Evolutionary conservation across 805 yeast genomes (phyloP), one percentile per base, ranked within the genome.

Genomic region (Saturnispora ahearnii): DNA sequence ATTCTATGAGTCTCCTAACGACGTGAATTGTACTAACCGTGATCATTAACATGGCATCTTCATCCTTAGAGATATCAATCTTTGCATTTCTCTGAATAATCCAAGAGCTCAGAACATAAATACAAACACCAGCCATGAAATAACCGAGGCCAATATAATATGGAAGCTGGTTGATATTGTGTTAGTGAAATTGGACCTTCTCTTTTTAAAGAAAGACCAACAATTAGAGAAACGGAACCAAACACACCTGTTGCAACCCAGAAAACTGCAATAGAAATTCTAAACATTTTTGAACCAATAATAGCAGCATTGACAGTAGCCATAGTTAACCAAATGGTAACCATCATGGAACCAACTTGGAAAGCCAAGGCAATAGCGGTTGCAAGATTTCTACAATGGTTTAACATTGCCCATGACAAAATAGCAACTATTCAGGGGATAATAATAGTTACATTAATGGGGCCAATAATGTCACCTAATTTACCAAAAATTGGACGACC

Each of bases 121-220:
- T 60, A 26, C 62, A 49, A 1, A 70, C 30, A 1, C 77, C 71
- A n/a, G 79, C 73, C 6, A 65, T 76, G 18, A 76, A 51, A 59
- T 74, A 81, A 4, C 75, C 66, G 18, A 68, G 59, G 0, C 87
- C 87, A 22, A 80, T 75, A 59, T n/a, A 81, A 82, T 0, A 81
- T 69, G 1, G 81, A 70, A 10, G 83, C 77, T 52, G 76, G 57
- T 18, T 63, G 57, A 63, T 80, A 82, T 56, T 74, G 78, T 8
- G 65, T 62, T 7, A 80, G 74, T 38, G 68, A 68, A 1, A 44
- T 33, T 5, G 59, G 58, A 2, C 70, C 73, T 18, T 57, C 53
- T 18, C 47, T 51, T 49, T 77, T 77, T 42, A 81, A 65, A 10
- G 72, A 63, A 21, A 79, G 68, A 5, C 86, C 87, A 51, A 82